Conservation (phyloP, 2,329 filamentous ascomycete genomes). For the Colletotrichum godetiae region DNA sequence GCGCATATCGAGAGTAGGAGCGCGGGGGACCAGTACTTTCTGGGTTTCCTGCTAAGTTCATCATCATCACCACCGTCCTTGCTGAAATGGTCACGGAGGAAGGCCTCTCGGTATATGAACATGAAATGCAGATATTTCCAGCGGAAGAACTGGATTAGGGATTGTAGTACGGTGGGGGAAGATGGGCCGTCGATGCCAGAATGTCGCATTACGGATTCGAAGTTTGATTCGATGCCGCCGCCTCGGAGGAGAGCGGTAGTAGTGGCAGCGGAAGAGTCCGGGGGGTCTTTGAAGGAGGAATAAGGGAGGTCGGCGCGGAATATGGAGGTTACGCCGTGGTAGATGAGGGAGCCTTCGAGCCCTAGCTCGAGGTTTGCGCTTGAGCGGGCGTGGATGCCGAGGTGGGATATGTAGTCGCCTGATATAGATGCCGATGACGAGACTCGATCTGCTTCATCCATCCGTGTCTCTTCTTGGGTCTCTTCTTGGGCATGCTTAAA, state of each 20-base stretch:
- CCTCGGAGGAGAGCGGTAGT: slow-evolving; percentile 2
- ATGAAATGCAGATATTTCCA: slow-evolving; percentile 47
- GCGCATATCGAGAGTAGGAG: slow-evolving; percentile 41
- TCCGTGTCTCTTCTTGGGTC: background rate
- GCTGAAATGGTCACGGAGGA: slow-evolving; percentile 38
- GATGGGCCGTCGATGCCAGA: slow-evolving; percentile 39
- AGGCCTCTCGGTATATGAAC: slow-evolving; percentile 45
- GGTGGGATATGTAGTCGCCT: background rate
- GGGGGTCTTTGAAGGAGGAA: background rate
- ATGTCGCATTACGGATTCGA: slow-evolving; percentile 38
- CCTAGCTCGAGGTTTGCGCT: slow-evolving; percentile 18
- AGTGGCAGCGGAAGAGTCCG: too few species aligned
- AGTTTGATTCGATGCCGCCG: slow-evolving; percentile 28
- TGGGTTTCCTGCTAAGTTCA: background rate
- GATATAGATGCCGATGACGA: background rate
- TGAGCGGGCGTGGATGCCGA: background rate
- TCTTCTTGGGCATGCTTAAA: background rate
- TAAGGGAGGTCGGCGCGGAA: slow-evolving; percentile 35
- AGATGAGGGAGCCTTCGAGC: slow-evolving; percentile 34
- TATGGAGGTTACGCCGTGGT: slow-evolving; percentile 42
- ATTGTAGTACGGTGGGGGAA: slow-evolving; percentile 36
- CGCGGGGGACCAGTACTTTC: slow-evolving; percentile 43
- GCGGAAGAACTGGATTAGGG: slow-evolving; percentile 41
- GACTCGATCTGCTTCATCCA: too few species aligned
- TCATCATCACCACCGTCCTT: background rate